These are phyloP conservation scores for Raffaelea arxii DNA, from an alignment of 2,329 filamentous ascomycete genomes.

Conservation along the genomic window DNA sequence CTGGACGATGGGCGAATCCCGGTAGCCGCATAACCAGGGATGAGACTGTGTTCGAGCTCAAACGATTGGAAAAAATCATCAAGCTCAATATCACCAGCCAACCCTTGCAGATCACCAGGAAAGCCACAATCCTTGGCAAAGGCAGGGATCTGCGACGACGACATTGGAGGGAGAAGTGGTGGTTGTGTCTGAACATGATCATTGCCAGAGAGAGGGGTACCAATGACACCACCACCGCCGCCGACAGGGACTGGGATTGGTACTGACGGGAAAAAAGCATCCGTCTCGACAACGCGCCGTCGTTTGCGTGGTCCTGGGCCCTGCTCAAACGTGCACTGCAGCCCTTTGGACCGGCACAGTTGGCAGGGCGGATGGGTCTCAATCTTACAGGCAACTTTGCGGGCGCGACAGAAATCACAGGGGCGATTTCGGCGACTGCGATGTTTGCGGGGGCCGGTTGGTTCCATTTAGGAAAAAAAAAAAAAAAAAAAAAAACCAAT, in stretches of 20 bases:
- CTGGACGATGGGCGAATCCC: too few species aligned
- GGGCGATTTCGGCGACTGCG: conserved; percentile 4
- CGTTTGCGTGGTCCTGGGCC: not conserved
- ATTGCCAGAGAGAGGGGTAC: not conserved
- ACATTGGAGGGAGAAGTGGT: not conserved
- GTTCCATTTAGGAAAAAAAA: too few species aligned
- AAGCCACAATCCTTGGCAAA: not conserved
- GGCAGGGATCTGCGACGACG: not conserved
- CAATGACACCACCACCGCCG: not conserved
- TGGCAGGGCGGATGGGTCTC: conserved; percentile 1
- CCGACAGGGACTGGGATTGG: not conserved
- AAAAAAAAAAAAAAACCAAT: too few species aligned
- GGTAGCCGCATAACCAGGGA: not conserved
- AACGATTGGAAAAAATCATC: not conserved
- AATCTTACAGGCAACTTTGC: conserved; percentile 6
- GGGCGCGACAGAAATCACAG: conserved; percentile 4
- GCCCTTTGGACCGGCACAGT: conserved; percentile 1
- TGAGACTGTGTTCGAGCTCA: not conserved
- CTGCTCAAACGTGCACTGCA: conserved; percentile 3
- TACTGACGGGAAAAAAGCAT: not conserved
- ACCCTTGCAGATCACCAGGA: not conserved
- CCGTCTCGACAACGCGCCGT: not conserved
- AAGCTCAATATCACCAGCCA: not conserved
- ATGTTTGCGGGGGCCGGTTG: not conserved
- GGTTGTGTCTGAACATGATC: not conserved